Conservation (phyloP, 129 eudicot species). For the Pulicaria dysenterica region DNA sequence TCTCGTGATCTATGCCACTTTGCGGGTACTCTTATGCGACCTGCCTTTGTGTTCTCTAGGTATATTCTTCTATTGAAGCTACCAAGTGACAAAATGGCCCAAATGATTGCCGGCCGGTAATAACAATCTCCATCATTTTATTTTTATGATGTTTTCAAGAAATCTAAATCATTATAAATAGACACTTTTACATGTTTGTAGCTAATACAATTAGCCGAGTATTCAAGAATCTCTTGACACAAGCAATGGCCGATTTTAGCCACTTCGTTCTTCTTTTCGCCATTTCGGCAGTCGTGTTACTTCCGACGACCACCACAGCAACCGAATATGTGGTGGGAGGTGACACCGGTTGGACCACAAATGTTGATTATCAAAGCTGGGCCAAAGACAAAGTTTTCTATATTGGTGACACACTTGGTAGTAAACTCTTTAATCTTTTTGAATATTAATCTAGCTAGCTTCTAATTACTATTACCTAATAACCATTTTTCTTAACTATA, state of each 20-base stretch:
- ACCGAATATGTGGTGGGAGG: slow-evolving; percentile 44
- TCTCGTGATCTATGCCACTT: too few relatives aligned
- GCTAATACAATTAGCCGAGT: not conserved
- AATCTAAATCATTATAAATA: slow-evolving; percentile 28
- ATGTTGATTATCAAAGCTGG: slow-evolving; percentile 37
- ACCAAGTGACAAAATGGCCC: slow-evolving; percentile 2
- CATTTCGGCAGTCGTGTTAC: slow-evolving; percentile 18
- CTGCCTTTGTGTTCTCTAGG: not conserved
- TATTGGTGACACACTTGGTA: slow-evolving; percentile 49
- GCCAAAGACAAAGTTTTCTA: slow-evolving; percentile 39
- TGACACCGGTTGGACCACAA: slow-evolving; percentile 35
- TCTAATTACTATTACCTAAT: not conserved
- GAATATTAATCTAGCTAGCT: too few relatives aligned
- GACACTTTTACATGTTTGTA: not conserved
- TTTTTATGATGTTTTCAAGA: slow-evolving; percentile 25
- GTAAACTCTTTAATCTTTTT: not conserved
- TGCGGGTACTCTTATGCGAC: not conserved
- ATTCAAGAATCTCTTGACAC: slow-evolving; percentile 2
- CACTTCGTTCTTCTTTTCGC: slow-evolving; percentile 23
- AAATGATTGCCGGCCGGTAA: slow-evolving; percentile 22
- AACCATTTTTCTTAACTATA: not conserved
- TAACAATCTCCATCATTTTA: slow-evolving; percentile 22
- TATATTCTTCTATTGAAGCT: slow-evolving; percentile 11
- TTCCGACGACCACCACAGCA: slow-evolving; percentile 35
- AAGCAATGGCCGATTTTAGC: slow-evolving; percentile 31